Conservation (phyloP, 2,329 filamentous ascomycete genomes). For the Ramularia endophylla region DNA sequence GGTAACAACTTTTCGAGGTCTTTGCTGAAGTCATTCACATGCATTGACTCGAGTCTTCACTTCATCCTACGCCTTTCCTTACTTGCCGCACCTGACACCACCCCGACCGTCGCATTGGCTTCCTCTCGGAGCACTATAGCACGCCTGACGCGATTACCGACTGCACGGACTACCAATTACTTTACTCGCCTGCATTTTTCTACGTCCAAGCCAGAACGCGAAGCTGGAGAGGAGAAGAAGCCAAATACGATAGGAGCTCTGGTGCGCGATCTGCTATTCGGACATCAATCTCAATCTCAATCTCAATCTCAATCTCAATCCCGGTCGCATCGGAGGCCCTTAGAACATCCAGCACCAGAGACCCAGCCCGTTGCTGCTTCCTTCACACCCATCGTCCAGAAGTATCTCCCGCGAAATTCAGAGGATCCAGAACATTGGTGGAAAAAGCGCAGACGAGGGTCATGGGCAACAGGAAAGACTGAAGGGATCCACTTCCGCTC, state of each 20-base stretch:
- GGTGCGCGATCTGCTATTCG: constrained; percentile 9
- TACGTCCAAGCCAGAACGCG: background rate
- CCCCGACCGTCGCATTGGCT: constrained; percentile 15
- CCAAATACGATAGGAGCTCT: background rate
- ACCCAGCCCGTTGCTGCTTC: constrained; percentile 3
- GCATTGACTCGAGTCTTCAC: too few relatives aligned
- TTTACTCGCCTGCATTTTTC: background rate
- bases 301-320: too few relatives aligned
- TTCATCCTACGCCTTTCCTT: too few relatives aligned
- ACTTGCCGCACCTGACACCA: too few relatives aligned
- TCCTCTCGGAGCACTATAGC: constrained; percentile 4
- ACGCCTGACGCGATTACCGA: constrained; percentile 18
- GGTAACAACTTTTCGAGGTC: too few relatives aligned
- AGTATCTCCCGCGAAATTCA: constrained; percentile 2
- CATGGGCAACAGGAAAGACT: background rate
- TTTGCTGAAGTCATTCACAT: too few relatives aligned
- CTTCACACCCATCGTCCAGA: constrained; percentile 8
- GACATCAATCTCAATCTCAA: constrained; percentile 1
- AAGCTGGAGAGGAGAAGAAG: too few relatives aligned
- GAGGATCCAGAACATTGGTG: constrained; percentile 5
- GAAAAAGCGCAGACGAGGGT: constrained; percentile 1
- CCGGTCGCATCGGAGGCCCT: too few relatives aligned
- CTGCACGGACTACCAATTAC: constrained; percentile 7
- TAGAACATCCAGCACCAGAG: too few relatives aligned
- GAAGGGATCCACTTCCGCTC: constrained; percentile 1